Conservation (phyloP, 2,329 filamentous ascomycete genomes). For the Westerdykella aurantiaca region DNA sequence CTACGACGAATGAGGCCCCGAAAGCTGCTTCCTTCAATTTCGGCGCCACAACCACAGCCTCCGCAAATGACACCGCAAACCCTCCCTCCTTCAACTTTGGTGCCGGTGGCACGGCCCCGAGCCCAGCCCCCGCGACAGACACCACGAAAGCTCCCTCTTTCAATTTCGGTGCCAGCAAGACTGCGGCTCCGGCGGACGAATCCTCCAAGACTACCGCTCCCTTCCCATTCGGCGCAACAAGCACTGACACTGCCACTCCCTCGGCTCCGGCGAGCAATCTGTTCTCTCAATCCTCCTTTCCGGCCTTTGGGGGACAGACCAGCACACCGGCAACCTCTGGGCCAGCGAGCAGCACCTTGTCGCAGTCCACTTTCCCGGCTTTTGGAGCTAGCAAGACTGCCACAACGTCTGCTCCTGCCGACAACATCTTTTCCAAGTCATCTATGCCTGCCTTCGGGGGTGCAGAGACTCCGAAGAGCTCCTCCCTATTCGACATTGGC, state of each 20-base stretch:
- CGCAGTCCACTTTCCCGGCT: conserved; percentile 5
- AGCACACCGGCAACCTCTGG: background rate
- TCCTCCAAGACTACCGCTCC: conserved; percentile 11
- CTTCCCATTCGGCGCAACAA: background rate
- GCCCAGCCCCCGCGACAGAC: conserved; percentile 12
- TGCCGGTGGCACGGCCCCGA: conserved; percentile 16
- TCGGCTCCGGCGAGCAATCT: conserved; percentile 2
- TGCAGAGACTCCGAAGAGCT: too few relatives aligned
- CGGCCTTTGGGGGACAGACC: background rate
- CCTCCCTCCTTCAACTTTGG: conserved; percentile 25
- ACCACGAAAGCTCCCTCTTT: conserved; percentile 10
- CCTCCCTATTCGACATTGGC: too few relatives aligned
- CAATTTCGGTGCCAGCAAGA: conserved; percentile 10
- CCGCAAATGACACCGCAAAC: too few relatives aligned
- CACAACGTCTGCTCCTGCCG: conserved; percentile 6
- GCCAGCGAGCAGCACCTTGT: conserved; percentile 12
- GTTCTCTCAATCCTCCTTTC: background rate
- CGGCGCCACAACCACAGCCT: too few relatives aligned
- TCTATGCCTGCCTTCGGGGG: background rate
- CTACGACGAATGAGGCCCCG: too few relatives aligned
- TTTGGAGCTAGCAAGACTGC: conserved; percentile 8
- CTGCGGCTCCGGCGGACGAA: conserved; percentile 9
- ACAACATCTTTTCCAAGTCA: conserved; percentile 4
- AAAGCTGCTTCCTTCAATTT: too few relatives aligned
- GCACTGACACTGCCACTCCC: background rate